Base-by-base conservation (phyloP, 1,284 basidiomycete genomes). In the Ceratobasidium sp. region DNA sequence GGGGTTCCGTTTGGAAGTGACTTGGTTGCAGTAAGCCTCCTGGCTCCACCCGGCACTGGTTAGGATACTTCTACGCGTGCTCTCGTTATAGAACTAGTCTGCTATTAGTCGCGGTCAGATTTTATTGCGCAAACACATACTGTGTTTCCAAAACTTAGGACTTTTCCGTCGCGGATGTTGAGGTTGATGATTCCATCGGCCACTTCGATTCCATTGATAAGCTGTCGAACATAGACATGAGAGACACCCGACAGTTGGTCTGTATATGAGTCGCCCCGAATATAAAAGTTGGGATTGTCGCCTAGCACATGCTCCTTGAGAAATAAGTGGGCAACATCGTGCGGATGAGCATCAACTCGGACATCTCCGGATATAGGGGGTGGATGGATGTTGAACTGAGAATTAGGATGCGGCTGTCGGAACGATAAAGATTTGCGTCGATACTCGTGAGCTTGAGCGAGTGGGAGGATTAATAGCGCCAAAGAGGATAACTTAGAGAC, bases 101-200 rank as follows among this genome's bases (percentile, higher is more conserved):
- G 31, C 53, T 34, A 43, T 55, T 22, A 32, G 68, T 13, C 15
- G 10, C 20, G 10, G 20, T 17, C 38, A 5, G 52, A 54, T n/a
- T 22, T 15, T 10, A n/a, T 43, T 43, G 45, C 15, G 74, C n/a
- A 62, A 64, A 13, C 3, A 80, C 89, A 72, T 73, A 92, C 91
- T 71, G 90, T 92, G 77, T 88, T 89, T 64, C 93, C 93, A 74
- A 88, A 92, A 0, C 91, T 93, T 55, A 95, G 76, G 15, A 96
- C 84, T 64, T 83, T 80, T 55, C 93, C 93, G 70, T 90, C 85
- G 79, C 74, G 57, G 77, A 96, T 82, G 81, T 96, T 95, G 76
- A 97, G 80, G 78, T 96, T 96, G 79, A 95, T 85, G 79, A 95
- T 89, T 49, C 90, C 94, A 76, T 97, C 92, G n/a, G 86, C 83